Percentiles rank a stretch among this genome's conserved stretches.
These are phyloP conservation scores for Aphanomyces invadans DNA, from an alignment of 352 stramenopile species.

Conservation along the genomic window DNA sequence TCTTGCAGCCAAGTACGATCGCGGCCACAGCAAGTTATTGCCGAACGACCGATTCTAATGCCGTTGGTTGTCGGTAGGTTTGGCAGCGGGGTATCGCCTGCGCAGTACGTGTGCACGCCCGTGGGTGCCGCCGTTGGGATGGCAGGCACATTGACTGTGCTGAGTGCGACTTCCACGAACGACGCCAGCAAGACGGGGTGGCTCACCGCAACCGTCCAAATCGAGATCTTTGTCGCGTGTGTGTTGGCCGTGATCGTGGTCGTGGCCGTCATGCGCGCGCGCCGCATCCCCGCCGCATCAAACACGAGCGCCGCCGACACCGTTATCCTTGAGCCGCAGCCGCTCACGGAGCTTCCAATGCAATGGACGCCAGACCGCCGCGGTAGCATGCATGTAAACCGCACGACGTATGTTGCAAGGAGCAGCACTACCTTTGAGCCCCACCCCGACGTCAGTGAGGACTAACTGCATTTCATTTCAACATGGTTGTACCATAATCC, in stretches of 20 bases:
- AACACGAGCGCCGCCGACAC: background rate
- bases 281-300: background rate
- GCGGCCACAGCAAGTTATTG: background rate
- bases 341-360: background rate
- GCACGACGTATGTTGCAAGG: background rate
- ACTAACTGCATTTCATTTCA: background rate
- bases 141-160: background rate
- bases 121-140: background rate
- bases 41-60: too few species aligned
- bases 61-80: background rate
- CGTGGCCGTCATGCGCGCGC: background rate
- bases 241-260: background rate
- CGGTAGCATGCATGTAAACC: background rate
- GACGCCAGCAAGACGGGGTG: background rate
- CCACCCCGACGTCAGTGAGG: background rate
- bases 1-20: background rate
- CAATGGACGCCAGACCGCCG: constrained; percentile 6
- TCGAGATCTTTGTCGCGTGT: background rate
- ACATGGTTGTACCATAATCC: background rate
- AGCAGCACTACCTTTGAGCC: background rate
- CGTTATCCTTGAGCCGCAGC: background rate
- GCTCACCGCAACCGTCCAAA: background rate
- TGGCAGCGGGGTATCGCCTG: background rate
- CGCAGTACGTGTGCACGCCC: constrained; percentile 7
- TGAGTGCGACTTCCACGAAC: background rate